These are phyloP conservation scores for Anethum foeniculum DNA, from an alignment of 140 eudicot species.

Conservation along the genomic window DNA sequence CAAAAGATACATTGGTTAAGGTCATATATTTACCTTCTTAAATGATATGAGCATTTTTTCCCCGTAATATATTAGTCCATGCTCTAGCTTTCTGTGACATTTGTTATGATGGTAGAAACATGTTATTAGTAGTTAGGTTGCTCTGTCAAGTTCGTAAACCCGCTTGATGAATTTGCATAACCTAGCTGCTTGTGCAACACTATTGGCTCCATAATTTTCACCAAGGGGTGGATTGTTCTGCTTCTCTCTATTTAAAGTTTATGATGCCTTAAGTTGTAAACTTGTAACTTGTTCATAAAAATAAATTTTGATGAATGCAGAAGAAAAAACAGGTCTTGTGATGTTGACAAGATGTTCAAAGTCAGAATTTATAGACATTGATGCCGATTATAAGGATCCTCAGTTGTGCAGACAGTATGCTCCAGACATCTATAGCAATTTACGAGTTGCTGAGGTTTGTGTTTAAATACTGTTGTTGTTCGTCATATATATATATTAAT, in stretches of 20 bases:
- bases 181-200: constrained; percentile 1
- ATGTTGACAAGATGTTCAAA: constrained; percentile 16
- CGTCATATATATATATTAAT: neutral
- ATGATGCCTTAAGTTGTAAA: constrained; percentile 7
- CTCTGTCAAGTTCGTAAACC: neutral
- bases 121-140: neutral
- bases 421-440: constrained; percentile 45
- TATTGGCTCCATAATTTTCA: neutral
- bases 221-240: neutral
- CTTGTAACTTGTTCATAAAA: neutral
- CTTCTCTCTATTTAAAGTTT: neutral
- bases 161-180: neutral
- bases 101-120: neutral
- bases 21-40: neutral
- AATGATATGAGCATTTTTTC: neutral
- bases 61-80: neutral
- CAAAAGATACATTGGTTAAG: neutral
- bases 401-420: constrained; percentile 56
- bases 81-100: neutral
- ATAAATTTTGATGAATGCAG: constrained; percentile 14
- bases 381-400: constrained; percentile 51
- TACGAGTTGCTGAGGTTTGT: constrained; percentile 67
- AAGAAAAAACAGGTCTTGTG: constrained; percentile 22
- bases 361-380: constrained; percentile 41
- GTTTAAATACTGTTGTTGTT: neutral